Conservation (phyloP, 169 alveolate species). For the Plasmodium fragile region DNA sequence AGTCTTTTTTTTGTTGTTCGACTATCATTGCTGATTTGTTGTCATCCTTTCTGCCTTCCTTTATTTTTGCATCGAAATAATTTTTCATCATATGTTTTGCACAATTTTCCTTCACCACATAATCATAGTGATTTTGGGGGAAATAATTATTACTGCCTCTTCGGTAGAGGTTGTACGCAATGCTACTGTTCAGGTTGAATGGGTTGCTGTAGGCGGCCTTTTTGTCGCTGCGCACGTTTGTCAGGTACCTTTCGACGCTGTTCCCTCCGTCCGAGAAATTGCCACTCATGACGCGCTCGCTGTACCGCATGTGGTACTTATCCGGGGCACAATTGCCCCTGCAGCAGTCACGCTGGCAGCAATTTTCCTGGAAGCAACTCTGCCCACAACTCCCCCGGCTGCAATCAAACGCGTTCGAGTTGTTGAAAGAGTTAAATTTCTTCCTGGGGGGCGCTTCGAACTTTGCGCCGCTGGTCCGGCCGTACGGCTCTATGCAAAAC, state of each 20-base stretch:
- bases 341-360: background rate
- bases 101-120: background rate
- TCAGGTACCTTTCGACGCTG: background rate
- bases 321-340: background rate
- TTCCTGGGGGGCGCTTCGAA: background rate
- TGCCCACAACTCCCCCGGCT: background rate
- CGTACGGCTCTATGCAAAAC: background rate
- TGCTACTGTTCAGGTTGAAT: background rate
- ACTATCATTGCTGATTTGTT: background rate
- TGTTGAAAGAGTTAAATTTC: background rate
- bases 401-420: background rate
- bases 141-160: background rate
- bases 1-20: background rate
- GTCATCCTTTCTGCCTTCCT: conserved; percentile 2
- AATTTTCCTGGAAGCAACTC: background rate
- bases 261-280: background rate
- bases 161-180: conserved; percentile 1
- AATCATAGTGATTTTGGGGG: background rate
- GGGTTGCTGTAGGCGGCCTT: background rate
- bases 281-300: background rate
- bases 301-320: background rate
- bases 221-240: background rate
- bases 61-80: background rate
- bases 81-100: background rate
- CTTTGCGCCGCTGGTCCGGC: background rate